A percentile compares a stretch with the other conserved stretches of the same genome.
These are phyloP conservation scores for Leishmania martiniquensis DNA, from an alignment of 208 protist genomes.

Conservation along the genomic window DNA sequence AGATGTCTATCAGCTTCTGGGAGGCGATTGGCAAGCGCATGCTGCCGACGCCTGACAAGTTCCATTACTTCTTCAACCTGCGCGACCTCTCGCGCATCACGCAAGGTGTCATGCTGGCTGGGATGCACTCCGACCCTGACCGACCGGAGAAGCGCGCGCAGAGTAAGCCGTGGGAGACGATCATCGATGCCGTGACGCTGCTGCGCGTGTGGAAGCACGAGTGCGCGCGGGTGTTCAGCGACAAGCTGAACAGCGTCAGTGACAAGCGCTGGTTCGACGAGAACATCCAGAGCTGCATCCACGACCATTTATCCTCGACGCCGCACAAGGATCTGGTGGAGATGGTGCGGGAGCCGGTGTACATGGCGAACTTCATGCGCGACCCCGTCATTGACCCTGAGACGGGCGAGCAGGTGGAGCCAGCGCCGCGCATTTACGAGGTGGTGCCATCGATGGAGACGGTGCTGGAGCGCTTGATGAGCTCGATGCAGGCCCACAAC, in stretches of 20 bases:
- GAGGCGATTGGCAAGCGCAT: slow-evolving; percentile 91
- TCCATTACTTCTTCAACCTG: slow-evolving; percentile 99
- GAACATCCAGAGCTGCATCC: slow-evolving; percentile 84
- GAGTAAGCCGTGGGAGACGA: slow-evolving; percentile 84
- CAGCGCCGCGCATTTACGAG: slow-evolving; percentile 96
- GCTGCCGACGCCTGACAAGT: slow-evolving; percentile 97
- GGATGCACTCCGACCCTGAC: slow-evolving; percentile 88
- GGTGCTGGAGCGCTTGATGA: slow-evolving; percentile 77
- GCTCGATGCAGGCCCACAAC: slow-evolving; percentile 89
- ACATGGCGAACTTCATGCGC: slow-evolving; percentile 96
- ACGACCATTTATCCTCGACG: slow-evolving; percentile 75
- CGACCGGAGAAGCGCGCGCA: slow-evolving; percentile 85
- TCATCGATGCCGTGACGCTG: slow-evolving; percentile 81
- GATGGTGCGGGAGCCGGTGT: slow-evolving; percentile 75
- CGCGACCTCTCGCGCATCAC: slow-evolving; percentile 97
- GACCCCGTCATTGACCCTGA: slow-evolving; percentile 91
- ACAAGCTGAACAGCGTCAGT: slow-evolving; percentile 94
- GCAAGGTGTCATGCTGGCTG: slow-evolving; percentile 94
- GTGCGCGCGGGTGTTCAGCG: slow-evolving; percentile 96
- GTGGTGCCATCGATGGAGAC: slow-evolving; percentile 85
- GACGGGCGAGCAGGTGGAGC: slow-evolving; percentile 89
- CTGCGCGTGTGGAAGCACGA: slow-evolving; percentile 98
- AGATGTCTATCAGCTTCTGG: slow-evolving; percentile 95
- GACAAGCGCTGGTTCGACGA: slow-evolving; percentile 97
- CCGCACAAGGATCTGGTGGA: slow-evolving; percentile 85